Conservation (phyloP, 1,284 basidiomycete species). For the Microbotryum scabiosae region DNA sequence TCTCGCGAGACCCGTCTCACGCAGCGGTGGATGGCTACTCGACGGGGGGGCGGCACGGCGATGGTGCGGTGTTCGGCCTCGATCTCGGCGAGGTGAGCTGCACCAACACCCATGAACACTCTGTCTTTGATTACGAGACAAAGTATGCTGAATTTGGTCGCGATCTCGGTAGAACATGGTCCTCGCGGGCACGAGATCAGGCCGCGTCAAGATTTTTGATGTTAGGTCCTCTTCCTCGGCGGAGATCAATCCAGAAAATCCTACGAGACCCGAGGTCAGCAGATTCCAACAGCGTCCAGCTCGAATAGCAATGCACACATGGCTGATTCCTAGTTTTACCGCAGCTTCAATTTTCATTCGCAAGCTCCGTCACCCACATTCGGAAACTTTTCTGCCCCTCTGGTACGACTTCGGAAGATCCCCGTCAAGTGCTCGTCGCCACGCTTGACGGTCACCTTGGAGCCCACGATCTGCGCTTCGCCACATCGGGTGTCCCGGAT, state of each 20-base stretch:
- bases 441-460: slow-evolving; percentile 6
- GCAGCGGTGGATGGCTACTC: slow-evolving; percentile 9
- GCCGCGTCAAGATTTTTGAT: slow-evolving; percentile 19
- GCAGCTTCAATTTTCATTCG: slow-evolving; percentile 9
- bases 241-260: not conserved
- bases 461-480: slow-evolving; percentile 18
- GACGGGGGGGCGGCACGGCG: slow-evolving; percentile 22
- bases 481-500: not conserved
- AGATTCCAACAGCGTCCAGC: not conserved
- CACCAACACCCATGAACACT: not conserved
- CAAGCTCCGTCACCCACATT: slow-evolving; percentile 13
- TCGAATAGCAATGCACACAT: not conserved
- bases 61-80: slow-evolving; percentile 28
- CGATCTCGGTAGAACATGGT: slow-evolving; percentile 12
- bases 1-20: slow-evolving; percentile 8
- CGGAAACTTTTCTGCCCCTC: not conserved
- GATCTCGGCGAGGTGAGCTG: slow-evolving; percentile 20
- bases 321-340: not conserved
- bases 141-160: not conserved
- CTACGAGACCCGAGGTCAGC: slow-evolving; percentile 12
- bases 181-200: slow-evolving; percentile 21
- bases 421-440: slow-evolving; percentile 6
- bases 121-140: not conserved
- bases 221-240: not conserved
- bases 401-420: not conserved